Conservation (phyloP, 257 asterid species). For the Solanum sejunctum region DNA sequence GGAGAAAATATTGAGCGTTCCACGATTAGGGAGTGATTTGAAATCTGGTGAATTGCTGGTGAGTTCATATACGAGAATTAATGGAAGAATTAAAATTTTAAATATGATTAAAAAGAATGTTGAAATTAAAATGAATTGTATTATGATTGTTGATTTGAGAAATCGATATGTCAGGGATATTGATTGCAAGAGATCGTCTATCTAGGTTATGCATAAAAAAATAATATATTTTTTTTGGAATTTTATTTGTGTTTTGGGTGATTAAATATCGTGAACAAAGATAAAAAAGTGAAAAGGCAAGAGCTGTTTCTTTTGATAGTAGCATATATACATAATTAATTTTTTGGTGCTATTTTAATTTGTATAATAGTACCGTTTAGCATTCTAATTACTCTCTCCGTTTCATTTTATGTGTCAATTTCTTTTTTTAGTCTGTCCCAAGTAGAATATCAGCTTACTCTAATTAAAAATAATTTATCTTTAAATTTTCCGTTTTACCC, state of each 20-base stretch:
- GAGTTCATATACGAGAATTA: conserved; percentile 11
- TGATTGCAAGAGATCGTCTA: conserved; percentile 14
- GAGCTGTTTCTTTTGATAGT: too few species aligned
- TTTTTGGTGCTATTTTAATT: too few species aligned
- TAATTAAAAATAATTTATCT: too few species aligned
- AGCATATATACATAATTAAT: too few species aligned
- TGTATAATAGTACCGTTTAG: too few species aligned
- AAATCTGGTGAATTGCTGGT: conserved; percentile 2
- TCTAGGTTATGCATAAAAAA: background rate
- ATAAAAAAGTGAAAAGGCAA: too few species aligned
- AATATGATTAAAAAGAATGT: conserved; percentile 13
- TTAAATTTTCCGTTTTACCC: too few species aligned
- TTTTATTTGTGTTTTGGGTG: background rate
- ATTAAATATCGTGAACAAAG: background rate
- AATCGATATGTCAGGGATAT: conserved; percentile 13
- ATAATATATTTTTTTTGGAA: background rate
- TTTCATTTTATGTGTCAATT: too few species aligned
- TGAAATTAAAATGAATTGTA: conserved; percentile 28
- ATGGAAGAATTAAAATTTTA: conserved; percentile 34
- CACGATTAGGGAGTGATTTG: conserved; percentile 15
- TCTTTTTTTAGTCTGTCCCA: too few species aligned
- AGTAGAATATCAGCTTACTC: too few species aligned
- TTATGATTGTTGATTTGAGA: conserved; percentile 18
- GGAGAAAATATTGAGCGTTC: conserved; percentile 7
- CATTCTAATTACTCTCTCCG: too few species aligned